These are phyloP conservation scores for Gnomoniopsis sp. DNA, from an alignment of 2,329 filamentous ascomycete genomes.

Conservation along the genomic window DNA sequence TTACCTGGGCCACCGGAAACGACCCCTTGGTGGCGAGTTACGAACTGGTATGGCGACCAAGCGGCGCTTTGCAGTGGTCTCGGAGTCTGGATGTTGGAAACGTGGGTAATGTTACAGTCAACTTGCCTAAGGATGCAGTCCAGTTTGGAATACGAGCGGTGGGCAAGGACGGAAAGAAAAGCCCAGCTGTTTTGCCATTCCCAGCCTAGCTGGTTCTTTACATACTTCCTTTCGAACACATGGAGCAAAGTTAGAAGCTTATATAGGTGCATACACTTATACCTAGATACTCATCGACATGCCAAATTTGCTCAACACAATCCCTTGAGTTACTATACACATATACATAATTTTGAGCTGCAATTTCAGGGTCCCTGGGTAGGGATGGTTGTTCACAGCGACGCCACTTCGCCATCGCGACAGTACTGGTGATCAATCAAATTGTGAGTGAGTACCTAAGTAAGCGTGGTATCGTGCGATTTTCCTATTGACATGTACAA, in stretches of 20 bases:
- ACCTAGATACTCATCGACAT: too few species aligned
- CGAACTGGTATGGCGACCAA: conserved; percentile 54
- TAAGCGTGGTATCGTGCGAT: background rate
- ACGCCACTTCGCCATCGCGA: too few species aligned
- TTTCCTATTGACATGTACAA: background rate
- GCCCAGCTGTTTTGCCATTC: conserved; percentile 23
- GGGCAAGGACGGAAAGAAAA: conserved; percentile 47
- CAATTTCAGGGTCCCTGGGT: too few species aligned
- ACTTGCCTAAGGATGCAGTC: conserved; percentile 55
- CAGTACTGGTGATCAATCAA: background rate
- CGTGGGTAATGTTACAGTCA: conserved; percentile 40
- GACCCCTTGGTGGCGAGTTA: conserved; percentile 39
- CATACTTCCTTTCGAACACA: background rate
- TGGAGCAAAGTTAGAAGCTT: too few species aligned
- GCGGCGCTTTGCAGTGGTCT: conserved; percentile 48
- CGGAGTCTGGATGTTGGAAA: conserved; percentile 45
- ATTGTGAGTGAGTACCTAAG: background rate
- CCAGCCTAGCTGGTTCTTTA: conserved; percentile 11
- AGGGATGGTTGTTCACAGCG: too few species aligned
- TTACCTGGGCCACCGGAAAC: conserved; percentile 42
- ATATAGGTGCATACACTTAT: too few species aligned
- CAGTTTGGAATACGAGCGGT: conserved; percentile 54
- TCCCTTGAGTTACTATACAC: too few species aligned
- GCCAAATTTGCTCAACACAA: too few species aligned
- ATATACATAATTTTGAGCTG: background rate